phyloP scores from a whole-genome alignment of 2,329 filamentous ascomycete genomes.

The Arthroderma sp. region DNA sequence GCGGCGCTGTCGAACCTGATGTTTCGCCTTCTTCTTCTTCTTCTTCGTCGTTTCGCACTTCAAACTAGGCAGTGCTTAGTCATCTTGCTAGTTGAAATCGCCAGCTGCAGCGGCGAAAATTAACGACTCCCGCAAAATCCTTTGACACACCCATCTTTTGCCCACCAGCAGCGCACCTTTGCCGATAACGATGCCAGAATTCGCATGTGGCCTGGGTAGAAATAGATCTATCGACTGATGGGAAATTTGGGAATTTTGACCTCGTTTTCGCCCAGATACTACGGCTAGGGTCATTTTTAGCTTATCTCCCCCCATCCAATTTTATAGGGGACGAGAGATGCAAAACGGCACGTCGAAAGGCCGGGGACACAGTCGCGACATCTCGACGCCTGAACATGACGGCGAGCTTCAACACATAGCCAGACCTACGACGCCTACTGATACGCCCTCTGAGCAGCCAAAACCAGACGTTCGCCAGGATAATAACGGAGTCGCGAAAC shows the following conservation, averaged over 20 bases:
- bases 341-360: slow-evolving; percentile 36
- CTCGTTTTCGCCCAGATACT: slow-evolving; percentile 34
- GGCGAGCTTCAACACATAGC: slow-evolving; percentile 15
- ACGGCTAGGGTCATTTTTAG: slow-evolving; percentile 27
- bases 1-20: background rate
- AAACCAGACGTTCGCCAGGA: slow-evolving; percentile 13
- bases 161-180: slow-evolving; percentile 29
- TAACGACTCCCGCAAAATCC: slow-evolving; percentile 28
- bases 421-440: background rate
- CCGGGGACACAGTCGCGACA: slow-evolving; percentile 31
- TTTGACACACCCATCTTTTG: slow-evolving; percentile 22
- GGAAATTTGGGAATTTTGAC: slow-evolving; percentile 25
- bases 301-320: slow-evolving; percentile 28
- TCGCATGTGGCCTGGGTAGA: slow-evolving; percentile 23
- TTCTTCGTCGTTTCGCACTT: background rate
- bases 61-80: background rate
- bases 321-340: slow-evolving; percentile 34
- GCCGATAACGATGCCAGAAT: slow-evolving; percentile 37
- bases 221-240: slow-evolving; percentile 31
- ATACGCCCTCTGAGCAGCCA: slow-evolving; percentile 5
- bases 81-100: slow-evolving; percentile 18
- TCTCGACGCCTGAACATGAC: slow-evolving; percentile 24
- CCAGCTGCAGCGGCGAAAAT: slow-evolving; percentile 23
- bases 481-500: background rate
- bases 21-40: background rate